Percentiles rank a stretch among this genome's conserved stretches.
phyloP scores from a whole-genome alignment of 2,329 filamentous ascomycete genomes.

The Neonectria ditissima region DNA sequence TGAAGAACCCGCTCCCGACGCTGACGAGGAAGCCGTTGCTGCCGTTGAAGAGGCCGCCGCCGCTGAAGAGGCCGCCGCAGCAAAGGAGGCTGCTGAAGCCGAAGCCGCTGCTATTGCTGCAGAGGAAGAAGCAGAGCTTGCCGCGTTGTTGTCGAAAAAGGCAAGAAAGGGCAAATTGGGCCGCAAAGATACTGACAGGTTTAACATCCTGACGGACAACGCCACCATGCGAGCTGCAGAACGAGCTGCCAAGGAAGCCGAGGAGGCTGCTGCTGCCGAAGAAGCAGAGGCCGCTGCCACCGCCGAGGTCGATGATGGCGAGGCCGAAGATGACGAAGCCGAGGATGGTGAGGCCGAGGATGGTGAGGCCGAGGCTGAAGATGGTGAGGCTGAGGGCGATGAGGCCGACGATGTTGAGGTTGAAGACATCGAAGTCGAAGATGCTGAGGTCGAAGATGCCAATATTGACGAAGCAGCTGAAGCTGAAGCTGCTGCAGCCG shows the following conservation, averaged over 20 bases:
- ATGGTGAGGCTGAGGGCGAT: constrained; percentile 17
- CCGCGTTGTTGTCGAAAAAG: constrained; percentile 57
- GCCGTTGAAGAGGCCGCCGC: constrained; percentile 33
- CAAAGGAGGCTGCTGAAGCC: constrained; percentile 36
- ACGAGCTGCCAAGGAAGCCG: constrained; percentile 44
- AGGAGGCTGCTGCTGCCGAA: constrained; percentile 13
- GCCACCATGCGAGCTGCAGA: constrained; percentile 43
- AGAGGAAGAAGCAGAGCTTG: constrained; percentile 50
- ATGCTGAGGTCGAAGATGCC: constrained; percentile 33
- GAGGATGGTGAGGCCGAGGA: constrained; percentile 24
- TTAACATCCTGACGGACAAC: constrained; percentile 35
- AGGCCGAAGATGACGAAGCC: constrained; percentile 43
- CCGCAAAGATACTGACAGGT: constrained; percentile 41
- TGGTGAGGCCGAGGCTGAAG: constrained; percentile 15
- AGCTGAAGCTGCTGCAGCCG: constrained; percentile 48
- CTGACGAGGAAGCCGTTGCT: constrained; percentile 18
- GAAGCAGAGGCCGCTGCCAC: constrained; percentile 20
- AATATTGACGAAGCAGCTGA: constrained; percentile 40
- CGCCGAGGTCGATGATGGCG: constrained; percentile 15
- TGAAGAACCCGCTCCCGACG: constrained; percentile 17
- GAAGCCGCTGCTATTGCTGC: constrained; percentile 25
- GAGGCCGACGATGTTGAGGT: constrained; percentile 45
- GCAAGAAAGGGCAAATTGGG: constrained; percentile 40
- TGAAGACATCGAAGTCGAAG: constrained; percentile 45
- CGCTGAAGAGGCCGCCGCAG: constrained; percentile 37